Evolutionary conservation across 345 rosid genomes (phyloP).

Genomic region (Murraya koenigii): DNA sequence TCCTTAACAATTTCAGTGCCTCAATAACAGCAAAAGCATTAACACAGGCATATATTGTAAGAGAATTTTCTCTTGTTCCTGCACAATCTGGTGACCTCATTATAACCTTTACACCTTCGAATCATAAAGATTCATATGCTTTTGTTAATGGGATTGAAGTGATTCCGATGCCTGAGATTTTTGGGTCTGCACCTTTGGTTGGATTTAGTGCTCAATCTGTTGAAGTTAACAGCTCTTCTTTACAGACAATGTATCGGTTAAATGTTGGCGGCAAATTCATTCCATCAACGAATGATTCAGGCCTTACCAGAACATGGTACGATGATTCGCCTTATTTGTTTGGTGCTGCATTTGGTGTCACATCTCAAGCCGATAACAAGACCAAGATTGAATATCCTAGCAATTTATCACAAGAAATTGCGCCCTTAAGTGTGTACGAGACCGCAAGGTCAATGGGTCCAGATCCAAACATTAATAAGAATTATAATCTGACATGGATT

Average conservation of each 20-base stretch:
- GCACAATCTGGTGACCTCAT: slow-evolving; percentile 25
- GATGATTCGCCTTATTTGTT: slow-evolving; percentile 46
- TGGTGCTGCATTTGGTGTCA: slow-evolving; percentile 39
- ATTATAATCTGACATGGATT: slow-evolving; percentile 60
- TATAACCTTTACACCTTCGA: slow-evolving; percentile 34
- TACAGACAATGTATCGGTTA: slow-evolving; percentile 57
- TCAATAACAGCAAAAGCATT: slow-evolving; percentile 44
- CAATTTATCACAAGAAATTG: slow-evolving; percentile 23
- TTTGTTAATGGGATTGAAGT: slow-evolving; percentile 68
- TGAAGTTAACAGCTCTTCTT: slow-evolving; percentile 14
- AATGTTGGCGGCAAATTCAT: slow-evolving; percentile 56
- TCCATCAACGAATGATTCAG: slow-evolving; percentile 39
- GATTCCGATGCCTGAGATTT: slow-evolving; percentile 36
- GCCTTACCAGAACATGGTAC: slow-evolving; percentile 54
- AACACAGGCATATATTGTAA: slow-evolving; percentile 40
- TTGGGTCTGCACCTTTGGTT: slow-evolving; percentile 32
- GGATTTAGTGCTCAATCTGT: slow-evolving; percentile 32
- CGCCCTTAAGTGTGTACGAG: slow-evolving; percentile 43
- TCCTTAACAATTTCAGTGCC: slow-evolving; percentile 56
- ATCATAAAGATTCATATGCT: slow-evolving; percentile 35
- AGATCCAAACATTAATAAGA: slow-evolving; percentile 21
- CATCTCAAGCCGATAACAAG: slow-evolving; percentile 7
- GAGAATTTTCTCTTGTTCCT: slow-evolving; percentile 43
- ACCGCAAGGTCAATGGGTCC: slow-evolving; percentile 55
- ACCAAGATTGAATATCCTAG: slow-evolving; percentile 24